These are phyloP conservation scores for Phytopythium litorale DNA, from an alignment of 352 stramenopile genomes.

Conservation along the genomic window DNA sequence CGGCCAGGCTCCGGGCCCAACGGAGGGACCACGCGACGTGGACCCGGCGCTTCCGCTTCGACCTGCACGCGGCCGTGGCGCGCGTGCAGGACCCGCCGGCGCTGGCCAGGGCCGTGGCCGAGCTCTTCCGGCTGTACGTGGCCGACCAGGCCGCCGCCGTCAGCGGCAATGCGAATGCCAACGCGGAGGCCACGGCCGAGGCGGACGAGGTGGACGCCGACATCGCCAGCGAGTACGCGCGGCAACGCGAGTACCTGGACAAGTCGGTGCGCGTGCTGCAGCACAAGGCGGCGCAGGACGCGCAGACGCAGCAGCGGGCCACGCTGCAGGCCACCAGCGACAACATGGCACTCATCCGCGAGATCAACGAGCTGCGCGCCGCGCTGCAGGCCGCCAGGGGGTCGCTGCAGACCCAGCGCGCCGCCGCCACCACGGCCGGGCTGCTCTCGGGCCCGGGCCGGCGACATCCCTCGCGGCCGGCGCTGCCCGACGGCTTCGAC, in stretches of 20 bases:
- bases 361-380: conserved; percentile 91
- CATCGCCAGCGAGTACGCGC: conserved; percentile 85
- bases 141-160: conserved; percentile 6
- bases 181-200: neutral
- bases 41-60: conserved; percentile 74
- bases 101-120: conserved; percentile 73
- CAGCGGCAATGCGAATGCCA: too few species aligned
- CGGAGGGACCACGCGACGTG: conserved; percentile 61
- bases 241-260: conserved; percentile 92
- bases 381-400: conserved; percentile 70
- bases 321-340: conserved; percentile 70
- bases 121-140: conserved; percentile 75
- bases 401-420: conserved; percentile 77
- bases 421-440: conserved; percentile 25
- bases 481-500: neutral
- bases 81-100: conserved; percentile 69
- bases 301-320: conserved; percentile 50
- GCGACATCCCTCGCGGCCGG: conserved; percentile 8
- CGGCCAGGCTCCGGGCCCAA: conserved; percentile 50
- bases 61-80: conserved; percentile 82
- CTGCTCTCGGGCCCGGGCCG: conserved; percentile 17
- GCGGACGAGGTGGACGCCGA: conserved; percentile 45
- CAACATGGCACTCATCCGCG: conserved; percentile 89
- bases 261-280: conserved; percentile 89
- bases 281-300: conserved; percentile 81